Percentiles rank a stretch among this genome's conserved stretches.
Evolutionary conservation across 352 stramenopile species (phyloP).

Genomic region (Pythium phragmitis): DNA sequence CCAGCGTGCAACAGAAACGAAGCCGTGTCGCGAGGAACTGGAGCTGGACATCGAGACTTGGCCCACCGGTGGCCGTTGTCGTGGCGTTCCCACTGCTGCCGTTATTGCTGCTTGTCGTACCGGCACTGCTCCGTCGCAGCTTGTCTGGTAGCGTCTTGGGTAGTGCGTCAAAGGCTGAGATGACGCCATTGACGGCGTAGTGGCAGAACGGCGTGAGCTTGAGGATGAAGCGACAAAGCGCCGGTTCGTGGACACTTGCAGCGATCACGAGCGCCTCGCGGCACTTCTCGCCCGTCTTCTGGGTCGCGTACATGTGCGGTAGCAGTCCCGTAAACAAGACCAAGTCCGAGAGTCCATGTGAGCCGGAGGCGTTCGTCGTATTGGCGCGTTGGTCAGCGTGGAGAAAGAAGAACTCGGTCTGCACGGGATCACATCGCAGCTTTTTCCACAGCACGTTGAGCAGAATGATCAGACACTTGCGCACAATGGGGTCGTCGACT

Average conservation of each 20-base stretch:
- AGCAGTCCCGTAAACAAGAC: constrained; percentile 82
- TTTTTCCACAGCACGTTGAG: constrained; percentile 88
- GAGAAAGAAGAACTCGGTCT: constrained; percentile 88
- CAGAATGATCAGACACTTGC: constrained; percentile 80
- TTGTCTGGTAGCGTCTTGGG: constrained; percentile 60
- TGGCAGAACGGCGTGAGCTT: constrained; percentile 86
- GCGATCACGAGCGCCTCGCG: constrained; percentile 83
- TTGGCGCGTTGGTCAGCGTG: constrained; percentile 42
- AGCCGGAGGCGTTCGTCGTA: constrained; percentile 12
- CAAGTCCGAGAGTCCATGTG: constrained; percentile 58
- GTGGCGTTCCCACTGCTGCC: background rate
- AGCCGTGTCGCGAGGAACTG: constrained; percentile 57
- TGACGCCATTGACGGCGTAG: constrained; percentile 84
- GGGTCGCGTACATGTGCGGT: constrained; percentile 82
- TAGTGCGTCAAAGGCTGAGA: constrained; percentile 75
- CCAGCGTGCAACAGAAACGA: constrained; percentile 83
- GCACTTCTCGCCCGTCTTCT: constrained; percentile 82
- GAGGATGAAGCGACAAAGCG: constrained; percentile 80
- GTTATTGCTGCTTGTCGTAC: background rate
- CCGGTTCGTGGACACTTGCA: constrained; percentile 67
- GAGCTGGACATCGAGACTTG: constrained; percentile 30
- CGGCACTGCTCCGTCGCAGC: constrained; percentile 6
- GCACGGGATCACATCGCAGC: constrained; percentile 73
- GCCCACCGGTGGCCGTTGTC: constrained; percentile 36
- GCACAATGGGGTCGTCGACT: constrained; percentile 79